A percentile compares a stretch with the other conserved stretches of the same genome.
These are phyloP conservation scores for Curvularia sp. DNA, from an alignment of 2,329 filamentous ascomycete genomes.

Conservation along the genomic window DNA sequence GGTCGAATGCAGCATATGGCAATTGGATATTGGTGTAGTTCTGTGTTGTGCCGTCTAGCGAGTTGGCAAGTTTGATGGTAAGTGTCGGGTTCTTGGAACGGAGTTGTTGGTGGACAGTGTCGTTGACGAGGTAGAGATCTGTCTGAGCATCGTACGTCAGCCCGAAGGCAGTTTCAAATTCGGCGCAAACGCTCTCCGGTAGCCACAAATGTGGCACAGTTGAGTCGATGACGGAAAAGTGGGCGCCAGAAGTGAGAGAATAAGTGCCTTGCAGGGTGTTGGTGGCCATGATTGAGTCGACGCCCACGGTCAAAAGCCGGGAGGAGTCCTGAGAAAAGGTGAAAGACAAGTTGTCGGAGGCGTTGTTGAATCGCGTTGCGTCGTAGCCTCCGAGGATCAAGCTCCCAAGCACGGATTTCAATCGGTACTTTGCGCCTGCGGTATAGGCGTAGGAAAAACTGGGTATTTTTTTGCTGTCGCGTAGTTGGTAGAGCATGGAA, in stretches of 20 bases:
- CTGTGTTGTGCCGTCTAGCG: conserved; percentile 37
- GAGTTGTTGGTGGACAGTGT: conserved; percentile 46
- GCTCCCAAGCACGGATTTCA: conserved; percentile 46
- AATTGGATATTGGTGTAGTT: conserved; percentile 55
- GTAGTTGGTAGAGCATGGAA: conserved; percentile 40
- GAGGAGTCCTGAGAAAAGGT: conserved; percentile 44
- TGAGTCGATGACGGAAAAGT: conserved; percentile 52
- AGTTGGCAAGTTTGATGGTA: conserved; percentile 49
- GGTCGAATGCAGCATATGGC: conserved; percentile 59
- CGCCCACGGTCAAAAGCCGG: conserved; percentile 43
- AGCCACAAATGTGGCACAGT: conserved; percentile 54
- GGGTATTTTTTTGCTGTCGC: conserved; percentile 41
- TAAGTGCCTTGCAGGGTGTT: conserved; percentile 46
- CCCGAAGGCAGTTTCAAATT: conserved; percentile 51
- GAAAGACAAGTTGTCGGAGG: conserved; percentile 41
- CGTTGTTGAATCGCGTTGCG: conserved; percentile 45
- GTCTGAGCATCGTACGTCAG: conserved; percentile 49
- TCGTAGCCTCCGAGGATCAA: conserved; percentile 55
- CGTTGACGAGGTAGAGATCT: conserved; percentile 52
- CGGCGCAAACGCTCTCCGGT: conserved; percentile 49
- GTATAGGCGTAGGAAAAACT: conserved; percentile 49
- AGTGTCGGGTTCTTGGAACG: conserved; percentile 44
- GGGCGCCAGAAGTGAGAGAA: conserved; percentile 39
- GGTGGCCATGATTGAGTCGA: conserved; percentile 43
- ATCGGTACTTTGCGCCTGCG: conserved; percentile 46